Percentiles rank a stretch among this genome's conserved stretches.
phyloP scores from a whole-genome alignment of 2,329 filamentous ascomycete genomes.

The Fusarium citri region DNA sequence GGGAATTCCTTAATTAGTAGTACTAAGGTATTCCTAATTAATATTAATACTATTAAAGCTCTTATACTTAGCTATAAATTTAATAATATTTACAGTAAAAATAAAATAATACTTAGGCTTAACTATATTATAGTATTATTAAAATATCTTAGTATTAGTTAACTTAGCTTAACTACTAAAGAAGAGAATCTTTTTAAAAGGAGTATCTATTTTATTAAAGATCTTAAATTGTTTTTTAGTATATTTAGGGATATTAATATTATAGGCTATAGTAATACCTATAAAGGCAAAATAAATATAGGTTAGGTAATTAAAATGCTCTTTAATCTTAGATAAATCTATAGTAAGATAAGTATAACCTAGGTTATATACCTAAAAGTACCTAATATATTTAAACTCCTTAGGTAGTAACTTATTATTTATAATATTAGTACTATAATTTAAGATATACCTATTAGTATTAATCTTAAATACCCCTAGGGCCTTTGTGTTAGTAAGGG shows the following conservation, averaged over 20 bases:
- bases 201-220: not conserved
- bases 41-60: conserved; percentile 55
- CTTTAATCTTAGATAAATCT: too few species aligned
- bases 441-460: too few species aligned
- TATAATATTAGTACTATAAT: too few species aligned
- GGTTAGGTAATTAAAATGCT: too few species aligned
- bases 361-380: too few species aligned
- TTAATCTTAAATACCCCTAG: too few species aligned
- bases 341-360: too few species aligned
- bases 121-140: conserved; percentile 36
- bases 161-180: conserved; percentile 48
- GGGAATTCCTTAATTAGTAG: conserved; percentile 48
- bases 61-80: conserved; percentile 52
- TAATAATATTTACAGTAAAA: conserved; percentile 50
- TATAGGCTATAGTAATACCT: too few species aligned
- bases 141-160: conserved; percentile 16
- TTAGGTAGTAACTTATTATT: too few species aligned
- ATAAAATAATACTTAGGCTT: conserved; percentile 47
- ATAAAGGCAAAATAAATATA: too few species aligned
- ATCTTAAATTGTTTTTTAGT: conserved; percentile 32
- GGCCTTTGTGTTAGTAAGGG: too few species aligned
- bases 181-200: conserved; percentile 43
- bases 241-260: conserved; percentile 32
- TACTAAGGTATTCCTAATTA: conserved; percentile 57
- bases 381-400: too few species aligned